These are phyloP conservation scores for Crithidia thermophila DNA, from an alignment of 208 protist species.

Conservation along the genomic window DNA sequence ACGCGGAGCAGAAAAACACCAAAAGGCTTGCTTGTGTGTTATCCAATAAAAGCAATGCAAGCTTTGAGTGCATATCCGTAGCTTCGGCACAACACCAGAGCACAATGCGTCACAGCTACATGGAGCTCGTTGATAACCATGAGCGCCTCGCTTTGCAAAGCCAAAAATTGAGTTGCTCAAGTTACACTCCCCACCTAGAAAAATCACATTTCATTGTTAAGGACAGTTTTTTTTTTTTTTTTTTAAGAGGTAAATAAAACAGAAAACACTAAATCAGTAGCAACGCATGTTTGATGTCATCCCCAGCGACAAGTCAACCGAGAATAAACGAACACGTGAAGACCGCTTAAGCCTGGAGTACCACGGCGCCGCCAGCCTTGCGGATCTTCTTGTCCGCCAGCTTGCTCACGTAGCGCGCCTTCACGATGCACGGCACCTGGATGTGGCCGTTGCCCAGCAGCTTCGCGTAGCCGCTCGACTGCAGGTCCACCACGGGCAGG, in stretches of 20 bases:
- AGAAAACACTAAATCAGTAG: conserved; percentile 6
- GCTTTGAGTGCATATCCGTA: too few species aligned
- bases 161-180: neutral
- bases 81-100: too few species aligned
- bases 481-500: conserved; percentile 99
- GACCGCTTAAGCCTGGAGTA: conserved; percentile 84
- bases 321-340: neutral
- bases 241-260: neutral
- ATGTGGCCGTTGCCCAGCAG: conserved; percentile 99
- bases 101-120: too few species aligned
- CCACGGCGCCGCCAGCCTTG: conserved; percentile 98
- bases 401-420: conserved; percentile 99
- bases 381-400: conserved; percentile 99
- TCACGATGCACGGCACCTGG: conserved; percentile 99
- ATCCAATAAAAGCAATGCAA: too few species aligned
- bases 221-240: neutral
- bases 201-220: too few species aligned
- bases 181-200: too few species aligned
- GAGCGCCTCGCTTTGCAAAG: too few species aligned
- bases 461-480: conserved; percentile 98
- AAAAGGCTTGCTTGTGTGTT: too few species aligned
- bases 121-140: too few species aligned
- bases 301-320: conserved; percentile 1
- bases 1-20: too few species aligned
- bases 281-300: conserved; percentile 16